Base-by-base conservation (phyloP, 2,329 filamentous ascomycete species). In the Periconia sp. region DNA sequence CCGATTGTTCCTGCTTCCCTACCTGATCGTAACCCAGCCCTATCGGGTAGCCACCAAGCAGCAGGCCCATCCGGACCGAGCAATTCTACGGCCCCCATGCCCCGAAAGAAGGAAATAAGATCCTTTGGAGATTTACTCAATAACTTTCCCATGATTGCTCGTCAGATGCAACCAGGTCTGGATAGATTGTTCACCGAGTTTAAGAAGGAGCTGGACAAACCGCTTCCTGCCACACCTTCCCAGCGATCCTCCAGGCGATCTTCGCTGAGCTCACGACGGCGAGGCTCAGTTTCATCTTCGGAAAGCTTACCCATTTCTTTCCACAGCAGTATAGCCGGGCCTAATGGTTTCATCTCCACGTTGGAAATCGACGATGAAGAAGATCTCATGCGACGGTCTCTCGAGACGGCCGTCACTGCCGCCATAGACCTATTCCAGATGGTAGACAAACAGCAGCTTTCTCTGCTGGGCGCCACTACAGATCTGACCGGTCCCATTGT, bases 341-440 rank as follows among this genome's bases (percentile, higher is more conserved):
- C 72, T 2, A 71, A 71, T 51, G 73, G 72, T 10, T 75, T 74
- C 53, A 62, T 73, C 8, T 72, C 72, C 5, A 73, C 72, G 17
- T 57, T 67, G 77, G 92, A 89, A 66, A 85, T 90, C 45, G 91
- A 94, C 63, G 92, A 96, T 54, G 92, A 97, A 61, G 94, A 97
- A 71, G 89, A 95, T 61, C 82, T 91, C 30, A 93, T 99, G 87
- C 83, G 93, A 52, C 87, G 87, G 19, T 91, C 92, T 15, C 78
- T 97, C 14, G 94, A 99, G 74, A 95, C 90, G 1, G 92, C 93
- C 1, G 90, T 99, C 11, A 96, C 91, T 10, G 85, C 90, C 10
- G 94, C 92, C 0, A 97, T 99, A 61, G 94, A 99, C 66, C 81
- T 97, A 1, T 99, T 99, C 62, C 93, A 97, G 66, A 87, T 87